Percentiles rank a stretch among this genome's conserved stretches.
phyloP scores from a whole-genome alignment of 1,284 basidiomycete genomes.

The Inonotus obliquus region DNA sequence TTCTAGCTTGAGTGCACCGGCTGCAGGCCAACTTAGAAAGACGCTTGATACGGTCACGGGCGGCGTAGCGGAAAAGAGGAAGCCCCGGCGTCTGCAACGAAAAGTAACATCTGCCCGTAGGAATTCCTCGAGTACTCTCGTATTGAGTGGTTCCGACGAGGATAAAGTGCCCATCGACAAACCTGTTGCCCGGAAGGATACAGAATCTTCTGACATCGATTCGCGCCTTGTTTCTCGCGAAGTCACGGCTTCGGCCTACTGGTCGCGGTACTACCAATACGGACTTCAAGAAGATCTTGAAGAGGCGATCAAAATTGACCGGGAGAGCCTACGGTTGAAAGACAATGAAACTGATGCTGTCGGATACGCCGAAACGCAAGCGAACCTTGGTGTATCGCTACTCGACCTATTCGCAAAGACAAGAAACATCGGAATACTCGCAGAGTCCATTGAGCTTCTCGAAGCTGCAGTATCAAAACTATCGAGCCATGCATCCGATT shows the following conservation, averaged over 20 bases:
- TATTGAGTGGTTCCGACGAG: background rate
- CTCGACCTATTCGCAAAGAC: slow-evolving; percentile 12
- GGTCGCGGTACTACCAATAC: slow-evolving; percentile 14
- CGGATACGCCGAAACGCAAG: background rate
- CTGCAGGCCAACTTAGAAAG: background rate
- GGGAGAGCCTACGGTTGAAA: slow-evolving; percentile 3
- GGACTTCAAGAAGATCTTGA: slow-evolving; percentile 10
- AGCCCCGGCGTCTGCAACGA: background rate
- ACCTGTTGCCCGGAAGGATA: background rate
- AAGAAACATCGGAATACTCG: background rate
- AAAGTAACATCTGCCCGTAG: background rate
- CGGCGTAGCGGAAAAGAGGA: background rate
- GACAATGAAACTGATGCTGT: background rate
- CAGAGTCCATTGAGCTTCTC: slow-evolving; percentile 6
- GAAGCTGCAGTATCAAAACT: background rate
- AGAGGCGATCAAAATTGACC: slow-evolving; percentile 13
- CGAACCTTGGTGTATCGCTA: slow-evolving; percentile 14
- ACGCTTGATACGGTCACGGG: background rate
- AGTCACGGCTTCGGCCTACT: slow-evolving; percentile 7
- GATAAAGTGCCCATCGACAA: background rate
- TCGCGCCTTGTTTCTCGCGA: slow-evolving; percentile 5
- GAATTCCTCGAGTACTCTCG: background rate
- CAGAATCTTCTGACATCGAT: background rate
- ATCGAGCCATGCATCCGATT: background rate
- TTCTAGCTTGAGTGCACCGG: background rate